A percentile compares a stretch with the other conserved stretches of the same genome.
These are phyloP conservation scores for Aureobasidium sp. DNA, from an alignment of 2,329 filamentous ascomycete species.

Conservation along the genomic window DNA sequence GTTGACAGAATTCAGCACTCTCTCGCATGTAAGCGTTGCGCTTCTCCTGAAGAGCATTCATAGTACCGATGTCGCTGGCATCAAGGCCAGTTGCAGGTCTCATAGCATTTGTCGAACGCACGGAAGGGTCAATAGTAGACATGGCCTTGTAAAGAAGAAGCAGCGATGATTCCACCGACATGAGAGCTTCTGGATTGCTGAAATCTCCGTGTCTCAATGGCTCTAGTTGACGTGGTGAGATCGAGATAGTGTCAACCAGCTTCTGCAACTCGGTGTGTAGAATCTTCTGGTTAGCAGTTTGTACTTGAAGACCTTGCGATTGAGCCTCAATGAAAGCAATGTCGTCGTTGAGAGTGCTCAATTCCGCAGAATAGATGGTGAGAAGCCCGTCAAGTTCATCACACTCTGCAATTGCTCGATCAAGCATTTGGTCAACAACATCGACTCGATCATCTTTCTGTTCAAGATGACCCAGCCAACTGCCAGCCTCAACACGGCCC, in stretches of 20 bases:
- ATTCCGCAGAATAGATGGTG: conserved; percentile 88
- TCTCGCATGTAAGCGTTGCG: conserved; percentile 80
- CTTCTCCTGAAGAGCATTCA: conserved; percentile 92
- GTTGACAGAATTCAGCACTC: conserved; percentile 66
- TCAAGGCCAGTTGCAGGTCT: conserved; percentile 60
- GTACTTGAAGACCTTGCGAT: conserved; percentile 91
- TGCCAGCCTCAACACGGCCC: conserved; percentile 82
- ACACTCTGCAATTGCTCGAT: conserved; percentile 86
- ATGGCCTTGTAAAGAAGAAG: conserved; percentile 85
- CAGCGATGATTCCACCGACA: conserved; percentile 69
- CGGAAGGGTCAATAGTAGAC: conserved; percentile 81
- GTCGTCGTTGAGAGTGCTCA: conserved; percentile 89
- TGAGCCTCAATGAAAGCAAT: conserved; percentile 97
- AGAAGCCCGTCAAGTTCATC: conserved; percentile 92
- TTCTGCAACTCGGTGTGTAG: conserved; percentile 83
- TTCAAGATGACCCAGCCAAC: conserved; percentile 75
- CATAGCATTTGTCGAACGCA: conserved; percentile 48
- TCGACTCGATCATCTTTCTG: conserved; percentile 87
- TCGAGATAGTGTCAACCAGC: conserved; percentile 84
- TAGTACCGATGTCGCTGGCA: conserved; percentile 63
- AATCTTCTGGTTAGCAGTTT: conserved; percentile 93
- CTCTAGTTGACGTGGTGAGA: conserved; percentile 67
- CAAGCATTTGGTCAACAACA: conserved; percentile 76
- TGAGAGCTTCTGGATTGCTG: conserved; percentile 61
- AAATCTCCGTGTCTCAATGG: conserved; percentile 67